Evolutionary conservation across 352 stramenopile species (phyloP), one percentile per base, ranked within the genome.

Genomic region (Phytophthora capsici): DNA sequence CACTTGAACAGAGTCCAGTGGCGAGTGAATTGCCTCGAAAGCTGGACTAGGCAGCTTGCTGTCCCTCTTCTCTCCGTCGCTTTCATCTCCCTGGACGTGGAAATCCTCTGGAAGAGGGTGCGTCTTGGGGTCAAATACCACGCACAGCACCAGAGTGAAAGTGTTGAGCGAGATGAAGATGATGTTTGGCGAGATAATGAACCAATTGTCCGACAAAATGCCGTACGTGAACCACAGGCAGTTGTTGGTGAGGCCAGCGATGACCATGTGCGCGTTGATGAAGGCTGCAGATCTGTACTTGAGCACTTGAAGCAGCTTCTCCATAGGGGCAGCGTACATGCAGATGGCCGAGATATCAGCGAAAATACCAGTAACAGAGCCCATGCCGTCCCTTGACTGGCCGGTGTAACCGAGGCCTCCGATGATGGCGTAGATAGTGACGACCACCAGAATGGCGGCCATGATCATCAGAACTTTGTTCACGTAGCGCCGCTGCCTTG

Each of bases 211-310:
- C 13, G 55, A 66, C 17, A 78, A 17, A 16, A 73, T 45, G 16
- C 57, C 67, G 63, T 79, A 79, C 13, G 67, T 70, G 54, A 75
- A 70, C 71, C 71, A 78, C 6, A 63, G 38, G 14, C 50, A 61
- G 36, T 78, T 73, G 47, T 70, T 77, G 16, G 43, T 52, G 3
- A 64, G 57, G 0, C 53, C 53, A 2, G 62, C 69, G 20, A 73
- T 37, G 5, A 78, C 66, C 46, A 78, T 73, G 23, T 60, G 44
- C 20, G 60, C 50, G 47, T 63, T 68, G 38, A 74, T 67, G 40
- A 65, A 69, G 13, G 25, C 68, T 3, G 57, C 63, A 1, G 57
- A 69, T 7, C 37, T 61, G 66, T 63, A 64, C 52, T 64, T 68
- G 26, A 74, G 60, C 41, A 74, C 66, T 30, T 69, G 53, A 4